A percentile compares a stretch with the other conserved stretches of the same genome.
These are phyloP conservation scores for Auricularia sp. DNA, from an alignment of 768 basidiomycete species.

Conservation along the genomic window DNA sequence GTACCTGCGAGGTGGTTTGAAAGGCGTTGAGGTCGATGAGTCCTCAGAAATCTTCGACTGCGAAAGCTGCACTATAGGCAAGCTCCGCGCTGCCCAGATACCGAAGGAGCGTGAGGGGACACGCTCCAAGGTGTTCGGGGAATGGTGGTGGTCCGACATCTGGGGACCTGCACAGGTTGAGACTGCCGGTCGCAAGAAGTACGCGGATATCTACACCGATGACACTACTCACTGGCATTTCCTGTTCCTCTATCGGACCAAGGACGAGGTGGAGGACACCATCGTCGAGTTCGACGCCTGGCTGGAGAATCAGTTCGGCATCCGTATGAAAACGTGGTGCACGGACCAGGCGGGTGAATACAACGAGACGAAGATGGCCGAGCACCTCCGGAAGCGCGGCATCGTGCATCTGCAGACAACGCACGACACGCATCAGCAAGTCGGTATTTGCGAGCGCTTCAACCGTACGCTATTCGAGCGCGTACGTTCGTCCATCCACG, in stretches of 20 bases:
- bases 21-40: not conserved
- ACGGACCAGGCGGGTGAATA: not conserved
- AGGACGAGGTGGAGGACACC: not conserved
- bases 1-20: not conserved
- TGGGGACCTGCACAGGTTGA: not conserved
- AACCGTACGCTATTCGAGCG: not conserved
- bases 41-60: not conserved
- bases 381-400: not conserved
- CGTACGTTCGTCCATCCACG: not conserved
- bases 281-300: not conserved
- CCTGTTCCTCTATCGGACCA: not conserved
- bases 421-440: not conserved
- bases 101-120: not conserved
- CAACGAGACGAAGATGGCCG: not conserved
- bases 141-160: not conserved
- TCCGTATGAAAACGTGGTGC: not conserved
- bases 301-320: not conserved
- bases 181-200: not conserved
- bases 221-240: not conserved
- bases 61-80: not conserved
- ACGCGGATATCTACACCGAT: not conserved
- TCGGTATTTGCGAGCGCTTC: not conserved
- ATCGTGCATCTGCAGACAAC: not conserved
- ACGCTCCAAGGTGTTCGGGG: not conserved
- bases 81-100: not conserved